Evolutionary conservation across 495 filamentous ascomycete genomes (phyloP), one percentile per base, ranked within the genome.

Genomic region (Delitschia confertaspora): DNA sequence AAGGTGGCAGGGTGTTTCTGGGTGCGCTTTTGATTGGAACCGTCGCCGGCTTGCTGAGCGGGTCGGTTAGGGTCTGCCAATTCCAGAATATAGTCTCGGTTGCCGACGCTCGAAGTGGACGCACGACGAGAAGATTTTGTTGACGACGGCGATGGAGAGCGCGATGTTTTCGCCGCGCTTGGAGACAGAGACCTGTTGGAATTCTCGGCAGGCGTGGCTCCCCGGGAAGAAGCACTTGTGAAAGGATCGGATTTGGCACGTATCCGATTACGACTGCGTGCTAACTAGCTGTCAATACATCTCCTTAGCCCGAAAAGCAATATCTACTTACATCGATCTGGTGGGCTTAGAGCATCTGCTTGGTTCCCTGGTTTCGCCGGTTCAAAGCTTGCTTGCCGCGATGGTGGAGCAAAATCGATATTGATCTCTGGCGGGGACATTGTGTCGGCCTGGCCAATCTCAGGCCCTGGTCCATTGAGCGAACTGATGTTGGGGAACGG

Each of bases 51-150:
- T 29, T 34, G 25, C n/a, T 65, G 62, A n/a, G 75, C 79, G 38
- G 82, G 84, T 42, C 87, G 83, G 17, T 83, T 79, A 1, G 89
- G 89, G 56, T 94, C 85, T 10, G 87, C 91, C 16, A 98, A 73
- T 33, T 86, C 85, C 18, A 98, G 75, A 40, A 94, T 91, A 61
- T 93, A 93, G 45, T 94, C 88, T 27, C 93, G 85, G 42, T 82
- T 75, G 26, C 72, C 69, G 20, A 94, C 80, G 9, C 87, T 79
- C 0, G 88, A 89, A 22, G 85, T 93, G 10, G 89, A 93, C 34
- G 87, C 79, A n/a, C 86, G 82, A 40, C 88, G 79, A 38, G 57
- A 59, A 31, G 72, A 68, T 31, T 57, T 57, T 31, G 44, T 43
- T n/a, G n/a, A n/a, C 65, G 74, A 58, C 33, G 73, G 66, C 4